Conservation (phyloP, 2,329 filamentous ascomycete genomes). For the Fusarium nematophilum region DNA sequence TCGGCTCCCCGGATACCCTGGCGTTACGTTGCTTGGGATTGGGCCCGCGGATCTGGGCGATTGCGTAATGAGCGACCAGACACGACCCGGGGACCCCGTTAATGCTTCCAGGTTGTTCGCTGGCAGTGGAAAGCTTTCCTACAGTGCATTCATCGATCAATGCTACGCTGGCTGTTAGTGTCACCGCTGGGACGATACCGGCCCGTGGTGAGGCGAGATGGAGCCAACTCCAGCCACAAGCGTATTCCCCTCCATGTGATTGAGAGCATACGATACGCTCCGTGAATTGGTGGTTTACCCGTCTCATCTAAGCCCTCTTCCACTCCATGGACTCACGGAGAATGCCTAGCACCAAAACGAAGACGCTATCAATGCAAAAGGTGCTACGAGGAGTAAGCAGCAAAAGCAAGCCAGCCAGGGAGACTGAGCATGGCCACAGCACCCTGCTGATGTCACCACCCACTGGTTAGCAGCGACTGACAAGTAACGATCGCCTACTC, state of each 20-base stretch:
- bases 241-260: slow-evolving; percentile 12
- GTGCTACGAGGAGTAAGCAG: slow-evolving; percentile 21
- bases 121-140: neutral
- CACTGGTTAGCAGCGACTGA: slow-evolving; percentile 7
- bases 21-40: neutral
- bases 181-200: slow-evolving; percentile 8
- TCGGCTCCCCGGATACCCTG: slow-evolving; percentile 5
- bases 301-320: slow-evolving; percentile 5
- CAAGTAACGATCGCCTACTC: slow-evolving; percentile 20
- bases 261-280: neutral
- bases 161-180: slow-evolving; percentile 14
- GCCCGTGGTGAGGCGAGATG: slow-evolving; percentile 11
- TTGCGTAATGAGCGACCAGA: slow-evolving; percentile 25
- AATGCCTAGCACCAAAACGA: slow-evolving; percentile 1
- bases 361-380: neutral
- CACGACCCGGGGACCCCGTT: slow-evolving; percentile 19
- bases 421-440: slow-evolving; percentile 11
- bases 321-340: neutral
- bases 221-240: slow-evolving; percentile 20
- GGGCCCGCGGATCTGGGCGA: slow-evolving; percentile 17
- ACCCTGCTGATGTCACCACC: slow-evolving; percentile 36
- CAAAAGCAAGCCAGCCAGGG: slow-evolving; percentile 17
- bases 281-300: neutral
- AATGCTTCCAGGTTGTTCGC: too few relatives aligned
- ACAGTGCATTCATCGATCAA: neutral